Conservation (phyloP, 257 asterid species). For the Scutellaria minor region DNA sequence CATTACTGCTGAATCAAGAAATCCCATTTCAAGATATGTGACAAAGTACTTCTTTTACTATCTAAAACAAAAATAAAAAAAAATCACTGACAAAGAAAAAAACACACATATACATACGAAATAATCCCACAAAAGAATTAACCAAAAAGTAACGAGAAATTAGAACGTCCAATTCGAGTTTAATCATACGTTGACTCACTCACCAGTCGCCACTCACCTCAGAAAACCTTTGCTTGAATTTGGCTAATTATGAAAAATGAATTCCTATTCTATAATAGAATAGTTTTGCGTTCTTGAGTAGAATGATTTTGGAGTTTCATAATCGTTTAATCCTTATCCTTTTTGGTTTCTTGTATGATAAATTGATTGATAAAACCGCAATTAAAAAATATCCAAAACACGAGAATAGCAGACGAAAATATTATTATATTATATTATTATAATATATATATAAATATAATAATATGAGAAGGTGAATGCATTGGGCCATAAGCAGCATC, state of each 20-base stretch:
- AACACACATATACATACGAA: not conserved
- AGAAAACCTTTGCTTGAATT: slow-evolving; percentile 13
- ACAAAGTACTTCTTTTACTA: not conserved
- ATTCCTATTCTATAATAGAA: not conserved
- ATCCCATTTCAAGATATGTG: slow-evolving; percentile 24
- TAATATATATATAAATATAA: no score
- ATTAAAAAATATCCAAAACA: not conserved
- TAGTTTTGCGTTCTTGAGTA: no score
- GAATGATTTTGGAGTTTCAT: no score
- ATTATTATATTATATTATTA: no score
- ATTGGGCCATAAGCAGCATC: slow-evolving; percentile 11
- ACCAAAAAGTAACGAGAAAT: slow-evolving; percentile 4
- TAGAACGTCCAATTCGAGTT: not conserved
- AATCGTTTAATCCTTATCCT: slow-evolving; percentile 24
- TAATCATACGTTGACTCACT: slow-evolving; percentile 28
- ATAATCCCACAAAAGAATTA: slow-evolving; percentile 15
- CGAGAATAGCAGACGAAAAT: not conserved
- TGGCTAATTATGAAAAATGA: not conserved
- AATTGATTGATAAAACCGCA: not conserved
- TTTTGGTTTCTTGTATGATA: not conserved
- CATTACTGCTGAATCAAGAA: not conserved
- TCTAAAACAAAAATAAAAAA: not conserved
- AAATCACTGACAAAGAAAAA: not conserved
- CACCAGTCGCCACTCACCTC: slow-evolving; percentile 20
- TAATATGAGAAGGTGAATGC: not conserved